Conservation (phyloP, 2,329 filamentous ascomycete species). For the Trichoderma breve region DNA sequence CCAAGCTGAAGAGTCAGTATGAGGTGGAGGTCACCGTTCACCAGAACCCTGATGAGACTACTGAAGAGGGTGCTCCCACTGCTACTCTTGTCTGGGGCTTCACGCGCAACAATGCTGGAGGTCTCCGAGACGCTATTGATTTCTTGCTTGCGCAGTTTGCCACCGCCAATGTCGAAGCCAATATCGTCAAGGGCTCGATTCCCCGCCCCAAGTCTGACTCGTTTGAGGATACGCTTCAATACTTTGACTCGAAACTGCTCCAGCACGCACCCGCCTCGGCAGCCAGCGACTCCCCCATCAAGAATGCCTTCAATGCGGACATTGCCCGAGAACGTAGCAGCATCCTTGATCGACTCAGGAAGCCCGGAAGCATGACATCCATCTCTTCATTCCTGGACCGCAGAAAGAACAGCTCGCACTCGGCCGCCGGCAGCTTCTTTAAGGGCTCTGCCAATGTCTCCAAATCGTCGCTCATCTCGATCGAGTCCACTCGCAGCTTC, state of each 20-base stretch:
- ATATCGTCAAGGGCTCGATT: slow-evolving; percentile 87
- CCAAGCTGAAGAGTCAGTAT: slow-evolving; percentile 86
- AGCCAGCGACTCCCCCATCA: slow-evolving; percentile 83
- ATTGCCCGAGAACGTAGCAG: slow-evolving; percentile 73
- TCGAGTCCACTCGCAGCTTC: slow-evolving; percentile 90
- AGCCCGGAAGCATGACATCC: slow-evolving; percentile 90
- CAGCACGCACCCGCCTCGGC: slow-evolving; percentile 84
- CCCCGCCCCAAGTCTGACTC: slow-evolving; percentile 98
- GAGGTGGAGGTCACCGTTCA: slow-evolving; percentile 83
- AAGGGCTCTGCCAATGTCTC: slow-evolving; percentile 89
- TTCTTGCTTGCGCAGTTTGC: slow-evolving; percentile 85
- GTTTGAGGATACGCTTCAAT: slow-evolving; percentile 94
- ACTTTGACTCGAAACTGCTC: slow-evolving; percentile 94
- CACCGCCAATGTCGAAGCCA: slow-evolving; percentile 82
- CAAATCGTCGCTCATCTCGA: slow-evolving; percentile 92
- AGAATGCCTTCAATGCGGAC: slow-evolving; percentile 78
- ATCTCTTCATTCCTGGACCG: slow-evolving; percentile 95
- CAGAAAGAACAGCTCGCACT: slow-evolving; percentile 89
- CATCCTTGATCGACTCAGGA: slow-evolving; percentile 90
- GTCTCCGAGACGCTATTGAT: slow-evolving; percentile 92
- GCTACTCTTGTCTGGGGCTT: slow-evolving; percentile 73
- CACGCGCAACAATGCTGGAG: slow-evolving; percentile 95
- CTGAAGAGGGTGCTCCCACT: slow-evolving; percentile 57
- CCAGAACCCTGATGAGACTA: slow-evolving; percentile 57
- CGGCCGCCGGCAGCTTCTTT: slow-evolving; percentile 80